Conservation (phyloP, 345 rosid species). For the Trapa incisa region DNA sequence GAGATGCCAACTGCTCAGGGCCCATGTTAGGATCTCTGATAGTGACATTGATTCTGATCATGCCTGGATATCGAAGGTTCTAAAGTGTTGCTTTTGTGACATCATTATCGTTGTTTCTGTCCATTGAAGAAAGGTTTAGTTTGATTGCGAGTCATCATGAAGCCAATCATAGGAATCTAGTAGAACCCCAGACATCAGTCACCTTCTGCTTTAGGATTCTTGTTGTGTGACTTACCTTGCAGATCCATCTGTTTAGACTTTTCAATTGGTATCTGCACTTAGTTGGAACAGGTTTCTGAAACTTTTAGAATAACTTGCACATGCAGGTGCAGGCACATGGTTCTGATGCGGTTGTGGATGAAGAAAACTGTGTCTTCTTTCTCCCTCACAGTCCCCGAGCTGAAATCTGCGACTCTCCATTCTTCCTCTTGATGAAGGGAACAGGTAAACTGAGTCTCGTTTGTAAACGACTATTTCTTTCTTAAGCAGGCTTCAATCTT, state of each 20-base stretch:
- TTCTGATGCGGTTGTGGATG: constrained; percentile 90
- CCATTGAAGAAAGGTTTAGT: background rate
- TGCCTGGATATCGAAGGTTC: background rate
- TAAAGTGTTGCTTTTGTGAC: background rate
- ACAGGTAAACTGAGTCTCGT: constrained; percentile 39
- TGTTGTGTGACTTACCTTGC: background rate
- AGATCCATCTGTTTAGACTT: background rate
- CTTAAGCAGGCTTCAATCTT: background rate
- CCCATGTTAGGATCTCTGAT: background rate
- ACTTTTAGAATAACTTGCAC: background rate
- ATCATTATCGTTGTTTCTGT: background rate
- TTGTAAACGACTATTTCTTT: background rate
- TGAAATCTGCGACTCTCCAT: constrained; percentile 66
- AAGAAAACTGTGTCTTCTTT: constrained; percentile 90
- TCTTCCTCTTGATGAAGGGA: constrained; percentile 96
- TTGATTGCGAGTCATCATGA: background rate
- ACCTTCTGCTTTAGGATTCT: background rate
- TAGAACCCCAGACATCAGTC: background rate
- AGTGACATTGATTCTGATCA: background rate
- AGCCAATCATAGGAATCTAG: background rate
- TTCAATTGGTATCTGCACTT: background rate
- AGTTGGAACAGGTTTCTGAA: background rate
- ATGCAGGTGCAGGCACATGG: constrained; percentile 97
- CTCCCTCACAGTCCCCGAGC: constrained; percentile 89
- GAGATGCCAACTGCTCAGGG: background rate